Evolutionary conservation across 768 basidiomycete species (phyloP), one percentile per base, ranked within the genome.

Genomic region (Calocybe gangraenosa): DNA sequence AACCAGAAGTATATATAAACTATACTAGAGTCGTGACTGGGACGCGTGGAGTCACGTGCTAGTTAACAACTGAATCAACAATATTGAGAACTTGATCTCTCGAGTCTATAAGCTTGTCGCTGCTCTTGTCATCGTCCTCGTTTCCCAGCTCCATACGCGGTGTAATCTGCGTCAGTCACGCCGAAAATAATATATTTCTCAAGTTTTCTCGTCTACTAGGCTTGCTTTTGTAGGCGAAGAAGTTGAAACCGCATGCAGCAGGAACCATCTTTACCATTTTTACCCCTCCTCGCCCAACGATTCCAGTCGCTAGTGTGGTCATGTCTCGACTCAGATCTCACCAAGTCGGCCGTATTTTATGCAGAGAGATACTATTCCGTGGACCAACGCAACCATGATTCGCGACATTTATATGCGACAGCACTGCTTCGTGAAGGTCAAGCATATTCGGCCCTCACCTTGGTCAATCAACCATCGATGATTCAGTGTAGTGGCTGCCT

Each of bases 341-440:
- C 78, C 55, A 78, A 76, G 63, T 82, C 89, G 10, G 91, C 92
- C 32, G 77, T 90, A 37, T 95, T 95, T 70, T 88, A 88, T 68
- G 89, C 91, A 28, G 92, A 94, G 66, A 71, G 89, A 52, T 88
- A 88, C 62, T 85, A 76, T 61, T 77, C 81, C 32, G 66, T 88
- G 63, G 82, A 87, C 64, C 71, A 74, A 49, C 62, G 69, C 22
- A 81, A 79, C 64, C 92, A 94, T 61, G 83, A 88, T 59, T 81
- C 89, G 53, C 79, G 87, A 46, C 90, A 90, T 70, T 76, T 93
- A 36, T 88, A 89, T 72, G 89, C 91, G 52, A 82, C 78, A 34
- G 74, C 83, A 15, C 78, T 93, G 51, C 74, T 90, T 35, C 78
- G 73, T 5, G 75, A 81, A 53, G 77, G 76, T 45, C 84, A 87